These are phyloP conservation scores for Thalia dealbata DNA, from an alignment of 176 grass and related monocot species.

Conservation along the genomic window DNA sequence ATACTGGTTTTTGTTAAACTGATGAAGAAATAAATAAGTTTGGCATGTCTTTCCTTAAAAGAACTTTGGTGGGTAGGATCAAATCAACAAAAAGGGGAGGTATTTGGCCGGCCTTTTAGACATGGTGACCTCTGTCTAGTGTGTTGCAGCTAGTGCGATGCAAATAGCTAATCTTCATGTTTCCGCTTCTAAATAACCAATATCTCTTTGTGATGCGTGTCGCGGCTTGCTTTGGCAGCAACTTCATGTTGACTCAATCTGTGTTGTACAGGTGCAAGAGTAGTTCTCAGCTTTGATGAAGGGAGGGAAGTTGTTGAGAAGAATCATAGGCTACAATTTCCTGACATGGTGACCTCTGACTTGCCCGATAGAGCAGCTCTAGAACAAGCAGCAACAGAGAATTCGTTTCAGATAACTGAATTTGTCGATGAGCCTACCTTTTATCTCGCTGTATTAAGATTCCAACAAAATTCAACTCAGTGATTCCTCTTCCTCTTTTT, in stretches of 20 bases:
- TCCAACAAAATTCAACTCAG: not conserved
- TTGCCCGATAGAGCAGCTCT: slow-evolving; percentile 44
- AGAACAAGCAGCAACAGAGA: slow-evolving; percentile 45
- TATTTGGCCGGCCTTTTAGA: too few relatives aligned
- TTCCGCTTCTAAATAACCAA: not conserved
- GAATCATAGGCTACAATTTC: slow-evolving; percentile 44
- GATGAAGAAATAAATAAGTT: too few relatives aligned
- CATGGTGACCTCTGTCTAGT: too few relatives aligned
- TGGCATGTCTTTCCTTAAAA: too few relatives aligned
- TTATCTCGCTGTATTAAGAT: slow-evolving; percentile 24
- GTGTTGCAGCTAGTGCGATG: not conserved
- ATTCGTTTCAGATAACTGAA: slow-evolving; percentile 49
- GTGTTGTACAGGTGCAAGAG: slow-evolving; percentile 41
- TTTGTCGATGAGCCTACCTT: slow-evolving; percentile 53
- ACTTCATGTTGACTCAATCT: not conserved
- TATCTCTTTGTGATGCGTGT: not conserved
- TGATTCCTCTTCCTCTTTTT: too few relatives aligned
- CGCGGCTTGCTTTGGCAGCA: not conserved
- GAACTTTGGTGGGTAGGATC: too few relatives aligned
- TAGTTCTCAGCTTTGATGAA: slow-evolving; percentile 77
- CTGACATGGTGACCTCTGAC: slow-evolving; percentile 47
- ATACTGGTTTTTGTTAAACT: too few relatives aligned
- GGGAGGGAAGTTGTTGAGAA: slow-evolving; percentile 50
- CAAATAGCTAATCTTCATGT: not conserved
- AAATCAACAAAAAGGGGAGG: too few relatives aligned